Evolutionary conservation across 148 eudicot species (phyloP).

Genomic region (Heliosperma pusillum): DNA sequence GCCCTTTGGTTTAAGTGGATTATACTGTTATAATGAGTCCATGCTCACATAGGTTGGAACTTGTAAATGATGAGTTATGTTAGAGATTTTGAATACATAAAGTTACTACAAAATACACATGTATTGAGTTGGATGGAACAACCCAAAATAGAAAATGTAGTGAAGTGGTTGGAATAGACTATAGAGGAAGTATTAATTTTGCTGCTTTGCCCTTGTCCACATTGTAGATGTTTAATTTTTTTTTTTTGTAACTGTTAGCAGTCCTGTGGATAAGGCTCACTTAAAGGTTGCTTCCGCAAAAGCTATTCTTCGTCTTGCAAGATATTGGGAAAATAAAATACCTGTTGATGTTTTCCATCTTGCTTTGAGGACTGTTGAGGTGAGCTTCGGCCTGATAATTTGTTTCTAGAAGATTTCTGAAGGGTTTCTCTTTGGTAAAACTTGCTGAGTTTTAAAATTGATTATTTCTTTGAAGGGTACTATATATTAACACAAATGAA

Average conservation of each 20-base stretch:
- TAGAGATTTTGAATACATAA: not conserved
- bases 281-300: constrained; percentile 91
- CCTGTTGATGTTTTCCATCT: constrained; percentile 78
- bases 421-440: not conserved
- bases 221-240: not conserved
- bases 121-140: not conserved
- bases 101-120: not conserved
- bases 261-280: constrained; percentile 87
- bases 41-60: not conserved
- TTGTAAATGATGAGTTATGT: not conserved
- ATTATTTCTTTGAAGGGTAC: not conserved
- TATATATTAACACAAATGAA: not conserved
- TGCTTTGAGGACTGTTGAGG: constrained; percentile 81
- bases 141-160: not conserved
- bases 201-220: constrained; percentile 2
- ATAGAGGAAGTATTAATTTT: constrained; percentile 3
- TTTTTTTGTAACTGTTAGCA: constrained; percentile 31
- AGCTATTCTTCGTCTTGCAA: constrained; percentile 89
- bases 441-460: not conserved
- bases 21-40: not conserved
- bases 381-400: constrained; percentile 22
- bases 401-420: not conserved
- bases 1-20: not conserved
- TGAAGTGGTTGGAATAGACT: not conserved
- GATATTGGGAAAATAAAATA: constrained; percentile 83